Evolutionary conservation across 257 asterid genomes (phyloP), one percentile per base, ranked within the genome.

Genomic region (Solanum appendiculatum): DNA sequence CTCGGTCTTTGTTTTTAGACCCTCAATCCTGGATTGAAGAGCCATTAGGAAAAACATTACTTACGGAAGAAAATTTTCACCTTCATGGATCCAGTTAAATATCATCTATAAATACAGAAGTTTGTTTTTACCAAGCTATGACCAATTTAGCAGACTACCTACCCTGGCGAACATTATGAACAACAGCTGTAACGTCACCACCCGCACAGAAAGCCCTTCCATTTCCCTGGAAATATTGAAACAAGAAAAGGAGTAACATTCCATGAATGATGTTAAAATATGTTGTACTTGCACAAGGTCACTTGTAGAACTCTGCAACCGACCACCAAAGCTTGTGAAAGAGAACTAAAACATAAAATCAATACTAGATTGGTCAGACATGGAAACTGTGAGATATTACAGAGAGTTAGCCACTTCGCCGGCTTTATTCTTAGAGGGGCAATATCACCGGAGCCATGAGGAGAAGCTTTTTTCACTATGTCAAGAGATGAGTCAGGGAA

Each of bases 161-260:
- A 95, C 98, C 98, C 93, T 89, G 90, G 83, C 86, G 91, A 86
- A 93, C 89, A 86, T 93, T 93, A 91, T 77, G 95, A 89, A 92
- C 97, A 87, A 94, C 95, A 70, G 94, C 94, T 14, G 98, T 93
- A 88, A 94, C 98, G 92, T 97, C 99, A 81, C 96, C 99, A 81
- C 99, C 99, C 29, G 98, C 97, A 94, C 98, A 97, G 89, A 95
- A 97, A 89, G 99, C 95, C 89, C 98, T 94, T 82, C 99, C 99
- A 36, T 88, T 92, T 70, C 98, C 98, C 99, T 94, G 86, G 36
- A 77, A 86, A 23, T 12, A 18, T 85, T 37, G 33, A 37, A 42
- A 46, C 56, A 69, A 44, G 80, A 40, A 60, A 87, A 73, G 82
- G 56, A 83, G 23, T 64, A 80, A 10, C 37, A 58, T 20, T 39